phyloP scores from a whole-genome alignment of 2,329 filamentous ascomycete species.

The Clarireedia paspali region DNA sequence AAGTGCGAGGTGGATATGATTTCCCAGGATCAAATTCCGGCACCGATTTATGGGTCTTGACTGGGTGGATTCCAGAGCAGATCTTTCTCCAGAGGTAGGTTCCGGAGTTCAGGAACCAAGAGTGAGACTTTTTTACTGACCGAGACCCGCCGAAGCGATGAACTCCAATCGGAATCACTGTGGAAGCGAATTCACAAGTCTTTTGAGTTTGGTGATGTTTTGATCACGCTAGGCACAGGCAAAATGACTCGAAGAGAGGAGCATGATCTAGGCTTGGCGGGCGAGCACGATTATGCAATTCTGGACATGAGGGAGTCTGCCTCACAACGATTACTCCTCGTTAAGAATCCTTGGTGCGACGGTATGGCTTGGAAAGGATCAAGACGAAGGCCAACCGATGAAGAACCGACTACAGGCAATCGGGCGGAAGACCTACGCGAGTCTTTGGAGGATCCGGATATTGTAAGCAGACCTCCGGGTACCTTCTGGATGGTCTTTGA shows the following conservation, averaged over 20 bases:
- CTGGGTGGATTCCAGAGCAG: conserved; percentile 95
- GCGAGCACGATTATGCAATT: conserved; percentile 91
- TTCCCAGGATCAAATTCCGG: conserved; percentile 97
- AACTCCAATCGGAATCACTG: conserved; percentile 64
- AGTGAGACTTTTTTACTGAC: no score
- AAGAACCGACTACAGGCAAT: neutral
- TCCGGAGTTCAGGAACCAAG: no score
- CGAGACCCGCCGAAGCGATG: conserved; percentile 46
- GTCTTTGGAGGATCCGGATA: conserved; percentile 16
- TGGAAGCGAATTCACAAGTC: conserved; percentile 72
- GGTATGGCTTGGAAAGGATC: conserved; percentile 65
- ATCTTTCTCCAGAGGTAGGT: conserved; percentile 71
- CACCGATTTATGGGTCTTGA: conserved; percentile 87
- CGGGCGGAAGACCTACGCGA: conserved; percentile 22
- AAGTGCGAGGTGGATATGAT: conserved; percentile 91
- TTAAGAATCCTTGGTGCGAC: conserved; percentile 96
- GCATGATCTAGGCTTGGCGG: conserved; percentile 70
- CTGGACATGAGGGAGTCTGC: conserved; percentile 64
- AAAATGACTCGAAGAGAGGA: conserved; percentile 72
- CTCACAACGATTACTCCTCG: conserved; percentile 60
- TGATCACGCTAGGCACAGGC: conserved; percentile 86
- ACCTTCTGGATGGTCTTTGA: conserved; percentile 92
- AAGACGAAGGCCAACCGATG: conserved; percentile 6
- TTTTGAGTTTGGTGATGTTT: conserved; percentile 70
- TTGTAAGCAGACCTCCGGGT: conserved; percentile 44